Base-by-base conservation (phyloP, 805 yeast species). In the Tetrapisispora iriomotensis region DNA sequence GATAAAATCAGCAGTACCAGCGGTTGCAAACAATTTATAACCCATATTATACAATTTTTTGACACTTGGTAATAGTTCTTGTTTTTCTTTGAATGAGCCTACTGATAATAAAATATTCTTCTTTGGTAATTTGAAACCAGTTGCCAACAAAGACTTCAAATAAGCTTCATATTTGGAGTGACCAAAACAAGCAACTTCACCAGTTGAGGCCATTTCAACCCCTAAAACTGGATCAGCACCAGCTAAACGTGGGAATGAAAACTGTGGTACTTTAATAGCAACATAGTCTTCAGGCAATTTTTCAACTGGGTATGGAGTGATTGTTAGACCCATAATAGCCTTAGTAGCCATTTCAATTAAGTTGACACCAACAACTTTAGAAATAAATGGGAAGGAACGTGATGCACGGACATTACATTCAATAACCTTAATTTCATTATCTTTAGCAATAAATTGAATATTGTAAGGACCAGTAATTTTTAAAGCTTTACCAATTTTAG, bases 331-430 rank as follows among this genome's bases (percentile, higher is more conserved):
- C 77, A 80, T 78, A 54, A 90, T 83, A 36, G 96, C 96, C 64
- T 83, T 85, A 39, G 96, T 88, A 37, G 98, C 97, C 82, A 90
- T 78, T 65, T 88, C 97, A 66, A 90, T 90, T 68, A 90, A 74
- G 64, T 90, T 94, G 42, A 90, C 87, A 48, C 96, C 96, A 48
- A 87, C 87, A 54, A 87, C 96, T 77, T 90, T 90, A 38, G 97
- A 90, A 50, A 88, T 86, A 68, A 92, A 90, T 66, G 98, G 98
- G 85, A 86, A 88, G 14, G 97, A 90, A 64, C 98, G 83, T n/a
- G 97, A 90, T 27, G 98, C 98, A 68, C 98, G 83, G 42, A 90
- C 95, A 60, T 90, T 90, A 75, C 98, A 90, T 69, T 90, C 98
- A 60, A 90, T 90, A 39, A 90, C 98, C 77, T 92, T 92, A 64